These are phyloP conservation scores for Arthroderma sp. DNA, from an alignment of 2,329 filamentous ascomycete genomes.

Conservation along the genomic window DNA sequence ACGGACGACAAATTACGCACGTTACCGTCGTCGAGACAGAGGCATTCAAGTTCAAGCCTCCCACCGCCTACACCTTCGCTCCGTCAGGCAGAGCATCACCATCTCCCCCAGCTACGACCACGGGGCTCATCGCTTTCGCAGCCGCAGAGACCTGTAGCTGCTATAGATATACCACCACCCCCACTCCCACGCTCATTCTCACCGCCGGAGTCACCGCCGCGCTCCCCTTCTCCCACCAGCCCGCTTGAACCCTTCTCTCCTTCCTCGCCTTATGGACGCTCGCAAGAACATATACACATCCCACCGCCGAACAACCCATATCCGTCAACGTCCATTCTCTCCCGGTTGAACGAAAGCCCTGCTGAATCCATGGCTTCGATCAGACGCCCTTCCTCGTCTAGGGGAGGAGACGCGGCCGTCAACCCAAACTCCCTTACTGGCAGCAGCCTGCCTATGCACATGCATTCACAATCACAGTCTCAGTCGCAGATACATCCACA, in stretches of 20 bases:
- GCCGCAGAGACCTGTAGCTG: background rate
- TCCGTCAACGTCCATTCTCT: constrained; percentile 2
- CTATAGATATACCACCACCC: too few species aligned
- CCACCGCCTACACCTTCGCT: background rate
- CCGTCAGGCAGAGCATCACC: background rate
- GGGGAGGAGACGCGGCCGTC: background rate
- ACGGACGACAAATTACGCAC: background rate
- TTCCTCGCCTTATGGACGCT: constrained; percentile 4
- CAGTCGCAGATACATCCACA: background rate
- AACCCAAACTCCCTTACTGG: background rate
- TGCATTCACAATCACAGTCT: background rate
- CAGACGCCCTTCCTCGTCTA: constrained; percentile 4
- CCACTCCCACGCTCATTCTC: too few species aligned
- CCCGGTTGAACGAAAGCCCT: background rate
- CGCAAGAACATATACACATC: background rate
- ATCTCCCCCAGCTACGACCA: background rate
- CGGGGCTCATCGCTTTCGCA: background rate
- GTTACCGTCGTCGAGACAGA: background rate
- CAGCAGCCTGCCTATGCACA: background rate
- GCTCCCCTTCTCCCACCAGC: background rate
- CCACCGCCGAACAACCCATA: background rate
- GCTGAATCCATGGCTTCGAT: background rate
- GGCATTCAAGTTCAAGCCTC: background rate
- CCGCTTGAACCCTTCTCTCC: background rate
- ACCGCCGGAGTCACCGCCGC: background rate